Conservation (phyloP, 1,139 yeast genomes). For the Suhomyces bolitotheri region DNA sequence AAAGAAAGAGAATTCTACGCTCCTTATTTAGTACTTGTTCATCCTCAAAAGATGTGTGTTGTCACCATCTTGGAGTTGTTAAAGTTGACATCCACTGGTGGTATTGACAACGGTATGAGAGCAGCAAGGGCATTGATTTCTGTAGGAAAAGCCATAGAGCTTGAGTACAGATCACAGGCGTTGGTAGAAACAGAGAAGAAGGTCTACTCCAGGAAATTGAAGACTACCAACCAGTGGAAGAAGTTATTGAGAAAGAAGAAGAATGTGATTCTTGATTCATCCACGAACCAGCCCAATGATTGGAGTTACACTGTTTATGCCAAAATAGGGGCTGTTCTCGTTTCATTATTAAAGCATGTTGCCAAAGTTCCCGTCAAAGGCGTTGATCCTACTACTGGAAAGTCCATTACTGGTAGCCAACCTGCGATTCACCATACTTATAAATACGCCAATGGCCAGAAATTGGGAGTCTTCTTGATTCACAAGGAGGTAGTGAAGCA, state of each 20-base stretch:
- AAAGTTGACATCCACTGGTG: constrained; percentile 73
- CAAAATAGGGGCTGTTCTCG: constrained; percentile 77
- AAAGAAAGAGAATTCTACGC: constrained; percentile 68
- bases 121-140: constrained; percentile 79
- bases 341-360: constrained; percentile 73
- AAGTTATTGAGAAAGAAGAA: constrained; percentile 38
- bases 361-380: constrained; percentile 81
- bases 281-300: constrained; percentile 20
- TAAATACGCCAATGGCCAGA: constrained; percentile 76
- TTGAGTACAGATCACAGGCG: constrained; percentile 74
- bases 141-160: constrained; percentile 82
- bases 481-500: constrained; percentile 68
- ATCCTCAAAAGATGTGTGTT: constrained; percentile 80
- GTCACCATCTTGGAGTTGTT: constrained; percentile 81
- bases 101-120: constrained; percentile 80
- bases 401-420: constrained; percentile 63
- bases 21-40: constrained; percentile 70
- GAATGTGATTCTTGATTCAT: constrained; percentile 28
- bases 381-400: constrained; percentile 74
- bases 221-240: constrained; percentile 42
- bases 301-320: constrained; percentile 64
- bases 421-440: constrained; percentile 93
- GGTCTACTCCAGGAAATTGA: constrained; percentile 36
- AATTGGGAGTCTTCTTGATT: constrained; percentile 76
- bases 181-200: constrained; percentile 59